These are phyloP conservation scores for Circinella minor DNA, from an alignment of 371 early-diverging fungal genomes.

Conservation along the genomic window DNA sequence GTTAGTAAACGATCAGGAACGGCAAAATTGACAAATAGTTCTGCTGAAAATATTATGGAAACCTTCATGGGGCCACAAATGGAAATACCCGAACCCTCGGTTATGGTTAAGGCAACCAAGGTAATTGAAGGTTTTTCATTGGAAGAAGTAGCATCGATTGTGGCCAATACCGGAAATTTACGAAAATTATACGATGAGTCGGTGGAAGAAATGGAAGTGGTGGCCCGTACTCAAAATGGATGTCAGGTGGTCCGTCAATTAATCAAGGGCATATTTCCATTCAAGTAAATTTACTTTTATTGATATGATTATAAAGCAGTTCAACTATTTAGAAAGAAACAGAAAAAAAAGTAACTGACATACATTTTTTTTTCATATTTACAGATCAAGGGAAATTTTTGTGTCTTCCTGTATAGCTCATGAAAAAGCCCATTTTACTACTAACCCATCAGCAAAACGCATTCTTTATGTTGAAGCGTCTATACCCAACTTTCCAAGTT, in stretches of 20 bases:
- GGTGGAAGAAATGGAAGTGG: slow-evolving; percentile 43
- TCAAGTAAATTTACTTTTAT: slow-evolving; percentile 45
- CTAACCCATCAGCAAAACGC: slow-evolving; percentile 28
- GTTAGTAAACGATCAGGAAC: slow-evolving; percentile 50
- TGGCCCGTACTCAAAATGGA: slow-evolving; percentile 41
- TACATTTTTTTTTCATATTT: neutral
- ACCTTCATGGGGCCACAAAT: slow-evolving; percentile 10
- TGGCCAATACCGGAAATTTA: slow-evolving; percentile 46
- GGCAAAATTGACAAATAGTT: neutral
- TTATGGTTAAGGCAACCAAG: slow-evolving; percentile 57
- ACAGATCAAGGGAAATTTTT: slow-evolving; percentile 41
- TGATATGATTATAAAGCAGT: neutral
- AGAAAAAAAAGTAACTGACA: neutral
- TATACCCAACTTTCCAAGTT: slow-evolving; percentile 32
- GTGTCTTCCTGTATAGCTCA: slow-evolving; percentile 39
- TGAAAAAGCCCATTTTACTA: slow-evolving; percentile 30
- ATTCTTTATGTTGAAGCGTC: slow-evolving; percentile 44
- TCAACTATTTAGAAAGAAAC: too few species aligned
- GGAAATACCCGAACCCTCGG: slow-evolving; percentile 55
- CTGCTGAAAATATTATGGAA: neutral
- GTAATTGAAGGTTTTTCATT: slow-evolving; percentile 63
- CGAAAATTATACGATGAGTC: slow-evolving; percentile 51
- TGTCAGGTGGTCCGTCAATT: slow-evolving; percentile 49
- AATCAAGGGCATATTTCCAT: slow-evolving; percentile 57
- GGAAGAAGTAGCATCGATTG: slow-evolving; percentile 59